Evolutionary conservation across 306 rosid genomes (phyloP).

Genomic region (Cotoneaster glaucophyllus): DNA sequence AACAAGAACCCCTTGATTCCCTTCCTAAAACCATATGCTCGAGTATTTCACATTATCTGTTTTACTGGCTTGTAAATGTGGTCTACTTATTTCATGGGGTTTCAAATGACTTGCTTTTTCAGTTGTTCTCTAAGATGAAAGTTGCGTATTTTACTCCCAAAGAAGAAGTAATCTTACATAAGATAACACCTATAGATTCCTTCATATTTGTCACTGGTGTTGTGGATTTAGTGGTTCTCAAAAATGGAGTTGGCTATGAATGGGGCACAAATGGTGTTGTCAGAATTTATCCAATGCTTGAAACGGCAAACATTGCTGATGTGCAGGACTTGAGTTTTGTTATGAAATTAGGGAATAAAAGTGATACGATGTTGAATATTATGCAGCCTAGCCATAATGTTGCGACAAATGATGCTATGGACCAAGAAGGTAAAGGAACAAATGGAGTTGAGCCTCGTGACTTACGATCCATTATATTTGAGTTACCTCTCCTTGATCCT

Average conservation of each 20-base stretch:
- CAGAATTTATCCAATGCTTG: no score
- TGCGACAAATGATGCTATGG: slow-evolving; percentile 49
- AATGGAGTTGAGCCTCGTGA: slow-evolving; percentile 48
- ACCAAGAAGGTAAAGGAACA: slow-evolving; percentile 37
- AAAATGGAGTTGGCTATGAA: no score
- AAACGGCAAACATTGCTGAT: no score
- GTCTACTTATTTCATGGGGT: slow-evolving; percentile 84
- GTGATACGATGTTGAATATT: no score
- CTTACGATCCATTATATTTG: slow-evolving; percentile 76
- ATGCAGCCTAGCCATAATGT: slow-evolving; percentile 77
- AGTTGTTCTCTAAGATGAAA: slow-evolving; percentile 96
- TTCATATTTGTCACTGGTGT: no score
- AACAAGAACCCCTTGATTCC: slow-evolving; percentile 2
- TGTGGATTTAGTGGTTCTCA: no score
- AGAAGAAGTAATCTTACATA: slow-evolving; percentile 34
- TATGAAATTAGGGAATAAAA: no score
- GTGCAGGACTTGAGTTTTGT: no score
- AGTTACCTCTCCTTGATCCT: slow-evolving; percentile 60
- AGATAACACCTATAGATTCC: no score
- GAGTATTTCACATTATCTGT: slow-evolving; percentile 82
- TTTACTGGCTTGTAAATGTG: slow-evolving; percentile 59
- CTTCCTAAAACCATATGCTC: slow-evolving; percentile 94
- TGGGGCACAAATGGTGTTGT: no score
- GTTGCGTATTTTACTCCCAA: slow-evolving; percentile 94
- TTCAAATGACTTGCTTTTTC: slow-evolving; percentile 81